phyloP scores from a whole-genome alignment of 345 rosid genomes.

The Salix udensis region DNA sequence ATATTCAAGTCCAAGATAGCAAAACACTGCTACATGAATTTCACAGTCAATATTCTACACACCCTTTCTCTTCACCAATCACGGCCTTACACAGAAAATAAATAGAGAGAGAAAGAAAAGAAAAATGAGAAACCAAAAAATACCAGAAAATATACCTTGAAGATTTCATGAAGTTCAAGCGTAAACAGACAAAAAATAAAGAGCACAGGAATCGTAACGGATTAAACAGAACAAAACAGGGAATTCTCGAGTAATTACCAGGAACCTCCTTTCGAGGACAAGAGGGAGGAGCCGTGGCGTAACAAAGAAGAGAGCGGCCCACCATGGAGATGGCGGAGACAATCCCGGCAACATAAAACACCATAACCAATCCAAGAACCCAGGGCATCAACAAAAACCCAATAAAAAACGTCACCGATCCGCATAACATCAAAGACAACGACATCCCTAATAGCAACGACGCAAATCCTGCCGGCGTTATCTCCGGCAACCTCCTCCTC shows the following conservation, averaged over 20 bases:
- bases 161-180: neutral
- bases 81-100: neutral
- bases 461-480: constrained; percentile 80
- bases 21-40: neutral
- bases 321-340: constrained; percentile 65
- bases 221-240: neutral
- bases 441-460: constrained; percentile 77
- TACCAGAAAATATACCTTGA: neutral
- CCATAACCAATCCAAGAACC: constrained; percentile 69
- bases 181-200: neutral
- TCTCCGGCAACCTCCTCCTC: constrained; percentile 33
- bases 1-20: neutral
- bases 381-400: constrained; percentile 95
- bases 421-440: constrained; percentile 77
- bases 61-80: neutral
- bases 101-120: neutral
- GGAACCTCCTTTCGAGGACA: constrained; percentile 46
- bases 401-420: constrained; percentile 87
- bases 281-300: constrained; percentile 45
- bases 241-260: constrained; percentile 27
- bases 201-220: neutral
- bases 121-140: neutral
- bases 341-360: constrained; percentile 72
- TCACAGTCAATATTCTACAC: too few relatives aligned
- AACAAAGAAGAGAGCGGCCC: constrained; percentile 56